Conservation (phyloP, 257 asterid species). For the Fraxinus quadrangulata region DNA sequence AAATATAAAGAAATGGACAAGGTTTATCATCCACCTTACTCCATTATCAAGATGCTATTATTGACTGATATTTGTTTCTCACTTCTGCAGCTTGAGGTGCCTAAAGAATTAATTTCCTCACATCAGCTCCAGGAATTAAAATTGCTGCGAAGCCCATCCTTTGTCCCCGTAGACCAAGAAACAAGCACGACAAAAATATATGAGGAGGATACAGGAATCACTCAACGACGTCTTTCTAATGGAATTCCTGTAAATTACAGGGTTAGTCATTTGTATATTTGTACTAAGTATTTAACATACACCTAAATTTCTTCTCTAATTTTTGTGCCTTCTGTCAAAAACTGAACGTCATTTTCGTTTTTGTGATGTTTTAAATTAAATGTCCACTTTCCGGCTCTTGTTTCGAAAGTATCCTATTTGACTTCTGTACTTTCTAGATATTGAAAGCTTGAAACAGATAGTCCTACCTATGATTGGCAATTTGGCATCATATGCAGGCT, state of each 20-base stretch:
- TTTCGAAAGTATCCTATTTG: not conserved
- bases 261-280: slow-evolving; percentile 42
- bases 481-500: not conserved
- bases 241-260: slow-evolving; percentile 96
- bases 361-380: not conserved
- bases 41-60: slow-evolving; percentile 13
- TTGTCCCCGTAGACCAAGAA: slow-evolving; percentile 64
- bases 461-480: not conserved
- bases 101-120: slow-evolving; percentile 77
- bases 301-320: slow-evolving; percentile 13
- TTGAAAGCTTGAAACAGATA: slow-evolving; percentile 11
- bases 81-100: slow-evolving; percentile 91
- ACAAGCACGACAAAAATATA: slow-evolving; percentile 49
- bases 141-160: slow-evolving; percentile 61
- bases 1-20: slow-evolving; percentile 3
- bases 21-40: slow-evolving; percentile 15
- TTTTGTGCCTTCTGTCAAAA: not conserved
- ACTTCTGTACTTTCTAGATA: not conserved
- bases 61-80: slow-evolving; percentile 27
- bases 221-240: slow-evolving; percentile 89
- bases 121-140: slow-evolving; percentile 61
- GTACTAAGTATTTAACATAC: slow-evolving; percentile 10
- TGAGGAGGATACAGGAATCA: slow-evolving; percentile 87
- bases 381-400: slow-evolving; percentile 7
- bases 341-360: slow-evolving; percentile 6